Percentiles rank a stretch among this genome's conserved stretches.
These are phyloP conservation scores for Chrysosphaeria jannelii DNA, from an alignment of 2,329 filamentous ascomycete genomes.

Conservation along the genomic window DNA sequence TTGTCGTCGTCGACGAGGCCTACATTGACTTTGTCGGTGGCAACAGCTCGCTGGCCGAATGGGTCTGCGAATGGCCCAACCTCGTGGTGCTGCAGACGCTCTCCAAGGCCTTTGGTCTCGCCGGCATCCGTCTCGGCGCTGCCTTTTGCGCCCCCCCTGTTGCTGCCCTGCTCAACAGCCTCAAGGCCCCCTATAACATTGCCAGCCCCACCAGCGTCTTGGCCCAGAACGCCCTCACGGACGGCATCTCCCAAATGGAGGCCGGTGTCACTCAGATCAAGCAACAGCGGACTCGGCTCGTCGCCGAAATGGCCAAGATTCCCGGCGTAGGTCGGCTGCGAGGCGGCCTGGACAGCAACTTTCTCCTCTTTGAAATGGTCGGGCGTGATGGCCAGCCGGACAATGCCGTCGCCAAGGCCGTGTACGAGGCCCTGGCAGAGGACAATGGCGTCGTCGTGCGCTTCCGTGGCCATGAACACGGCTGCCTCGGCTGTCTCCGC, in stretches of 20 bases:
- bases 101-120: constrained; percentile 91
- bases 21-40: constrained; percentile 78
- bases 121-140: constrained; percentile 68
- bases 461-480: constrained; percentile 77
- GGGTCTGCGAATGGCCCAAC: constrained; percentile 80
- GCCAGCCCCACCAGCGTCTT: constrained; percentile 63
- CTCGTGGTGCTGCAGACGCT: constrained; percentile 93
- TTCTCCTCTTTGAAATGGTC: constrained; percentile 69
- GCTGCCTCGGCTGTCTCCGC: constrained; percentile 63
- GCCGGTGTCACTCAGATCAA: constrained; percentile 39
- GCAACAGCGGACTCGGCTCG: constrained; percentile 43
- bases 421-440: constrained; percentile 68
- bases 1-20: constrained; percentile 81
- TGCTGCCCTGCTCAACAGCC: constrained; percentile 53
- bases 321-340: constrained; percentile 52
- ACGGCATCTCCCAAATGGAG: constrained; percentile 44
- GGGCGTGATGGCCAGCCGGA: constrained; percentile 42
- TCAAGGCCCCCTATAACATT: constrained; percentile 94
- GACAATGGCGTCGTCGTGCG: constrained; percentile 69
- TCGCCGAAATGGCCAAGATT: constrained; percentile 42
- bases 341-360: constrained; percentile 63
- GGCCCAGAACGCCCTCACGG: constrained; percentile 39
- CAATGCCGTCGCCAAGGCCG: constrained; percentile 45
- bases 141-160: constrained; percentile 53
- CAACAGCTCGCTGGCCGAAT: constrained; percentile 47